Evolutionary conservation across 139 green algal species (phyloP), one percentile per base, ranked within the genome.

Genomic region (Chlamydomonas schloesseri): DNA sequence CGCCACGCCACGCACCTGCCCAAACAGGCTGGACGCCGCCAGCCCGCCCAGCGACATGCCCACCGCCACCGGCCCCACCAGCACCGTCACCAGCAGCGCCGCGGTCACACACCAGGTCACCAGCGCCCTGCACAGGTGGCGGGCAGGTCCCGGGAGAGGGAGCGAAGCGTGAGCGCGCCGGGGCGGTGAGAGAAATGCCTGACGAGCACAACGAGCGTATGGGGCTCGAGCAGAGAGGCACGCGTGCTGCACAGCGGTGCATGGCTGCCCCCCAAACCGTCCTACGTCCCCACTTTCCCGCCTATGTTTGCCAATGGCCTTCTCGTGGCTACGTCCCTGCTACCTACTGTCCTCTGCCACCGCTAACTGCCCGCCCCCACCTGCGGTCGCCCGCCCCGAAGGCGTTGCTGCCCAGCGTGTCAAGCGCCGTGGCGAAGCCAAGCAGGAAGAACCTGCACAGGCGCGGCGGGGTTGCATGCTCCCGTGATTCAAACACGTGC

Each of bases 351-450:
- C 42, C 42, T 50, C 42, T 8, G 5, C 42, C 42, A 13, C 42
- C 42, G 5, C 42, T 8, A 6, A 47, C 67, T 31, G 11, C 78
- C 81, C 13, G 57, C 3, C n/a, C 42, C 0, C 42, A 75, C 78
- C 78, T 57, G 47, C 31, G 50, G 65, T 83, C 81, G 11, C 64
- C 57, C 6, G 76, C 82, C 15, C 88, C 88, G 62, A 82, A 82
- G 0, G 88, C 88, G 36, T 85, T 47, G 62, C 67, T 82, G 36
- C 88, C 83, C 24, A 91, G 88, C 6, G 88, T 91, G 65, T 91
- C 88, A 33, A 91, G 88, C 0, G 88, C 88, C 1, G 88, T 89
- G 21, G 82, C 77, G 1, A 84, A 86, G 31, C 88, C 88, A 36
- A 89, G 67, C 64, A 89, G 55, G 76, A 91, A 89, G 77, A 87